Base-by-base conservation (phyloP, 2,329 filamentous ascomycete genomes). In the Lachnellula suecica region DNA sequence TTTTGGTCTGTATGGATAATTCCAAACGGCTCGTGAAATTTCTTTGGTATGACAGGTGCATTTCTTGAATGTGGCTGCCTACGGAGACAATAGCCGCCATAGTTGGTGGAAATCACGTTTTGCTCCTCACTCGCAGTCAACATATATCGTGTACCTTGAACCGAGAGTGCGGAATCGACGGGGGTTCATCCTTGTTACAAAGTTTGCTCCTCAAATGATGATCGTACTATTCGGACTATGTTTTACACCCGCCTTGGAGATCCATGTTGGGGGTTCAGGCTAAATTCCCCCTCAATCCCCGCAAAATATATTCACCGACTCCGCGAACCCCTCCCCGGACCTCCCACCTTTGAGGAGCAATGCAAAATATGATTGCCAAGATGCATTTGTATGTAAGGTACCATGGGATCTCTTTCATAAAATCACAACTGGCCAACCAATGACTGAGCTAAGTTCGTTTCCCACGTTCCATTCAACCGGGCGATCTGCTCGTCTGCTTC, bases 291-390 rank as follows among this genome's bases (percentile, higher is more conserved):
- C 24, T 43, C 23, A 19, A 43, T 58, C 58, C 60, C 62, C 60
- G 63, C 62, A 53, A 60, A 48, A 62, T 61, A 47, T n/a, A 54
- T 60, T 49, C 58, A 38, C 57, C 59, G 58, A 51, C 48, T 37
- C 17, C 11, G 34, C 38, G 7, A 24, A 54, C 37, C 35, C 52
- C 46, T 44, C 25, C 38, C 45, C 20, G 19, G 19, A 25, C 27
- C 11, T 27, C 44, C 23, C 24, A 34, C 20, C 37, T 46, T 15
- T 19, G 23, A 23, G 34, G 11, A 7, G 10, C 2, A 22, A 40
- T 9, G 22, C 3, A 3, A 20, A 10, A 24, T 15, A 29, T 20
- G 22, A 17, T 27, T 24, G 19, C 20, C 17, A 15, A 20, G 13
- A n/a, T 27, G n/a, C 20, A 9, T 20, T 15, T 13, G n/a, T 46